These are phyloP conservation scores for Hevea brasiliensis DNA, from an alignment of 345 rosid species.

Conservation along the genomic window DNA sequence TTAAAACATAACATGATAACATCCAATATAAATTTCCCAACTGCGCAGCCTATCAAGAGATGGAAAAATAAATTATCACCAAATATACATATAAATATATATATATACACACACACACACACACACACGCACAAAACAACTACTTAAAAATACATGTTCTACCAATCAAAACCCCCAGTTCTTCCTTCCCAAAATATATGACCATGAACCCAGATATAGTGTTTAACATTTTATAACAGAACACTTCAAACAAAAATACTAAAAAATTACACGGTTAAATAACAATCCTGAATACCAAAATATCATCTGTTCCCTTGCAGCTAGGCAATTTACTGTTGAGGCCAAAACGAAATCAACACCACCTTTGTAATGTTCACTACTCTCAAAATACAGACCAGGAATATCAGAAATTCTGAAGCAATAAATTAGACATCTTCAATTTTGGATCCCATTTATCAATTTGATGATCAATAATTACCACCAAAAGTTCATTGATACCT, in stretches of 20 bases:
- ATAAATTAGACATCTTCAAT: slow-evolving; percentile 1
- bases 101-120: too few relatives aligned
- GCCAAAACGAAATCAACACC: slow-evolving; percentile 44
- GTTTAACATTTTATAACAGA: background rate
- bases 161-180: background rate
- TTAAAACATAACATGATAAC: too few relatives aligned
- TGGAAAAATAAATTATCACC: background rate
- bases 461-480: background rate
- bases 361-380: slow-evolving; percentile 40
- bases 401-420: slow-evolving; percentile 43
- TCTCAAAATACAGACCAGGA: slow-evolving; percentile 18
- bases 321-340: slow-evolving; percentile 39
- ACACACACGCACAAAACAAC: background rate
- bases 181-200: slow-evolving; percentile 2
- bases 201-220: background rate
- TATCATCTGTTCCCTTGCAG: slow-evolving; percentile 26
- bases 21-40: too few relatives aligned
- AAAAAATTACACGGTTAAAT: slow-evolving; percentile 1
- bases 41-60: too few relatives aligned
- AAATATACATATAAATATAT: background rate
- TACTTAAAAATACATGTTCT: slow-evolving; percentile 9
- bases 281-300: slow-evolving; percentile 18
- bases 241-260: slow-evolving; percentile 11
- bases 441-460: background rate
- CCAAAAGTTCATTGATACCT: background rate